These are phyloP conservation scores for Trichoderma pleuroti DNA, from an alignment of 2,329 filamentous ascomycete genomes.

Conservation along the genomic window DNA sequence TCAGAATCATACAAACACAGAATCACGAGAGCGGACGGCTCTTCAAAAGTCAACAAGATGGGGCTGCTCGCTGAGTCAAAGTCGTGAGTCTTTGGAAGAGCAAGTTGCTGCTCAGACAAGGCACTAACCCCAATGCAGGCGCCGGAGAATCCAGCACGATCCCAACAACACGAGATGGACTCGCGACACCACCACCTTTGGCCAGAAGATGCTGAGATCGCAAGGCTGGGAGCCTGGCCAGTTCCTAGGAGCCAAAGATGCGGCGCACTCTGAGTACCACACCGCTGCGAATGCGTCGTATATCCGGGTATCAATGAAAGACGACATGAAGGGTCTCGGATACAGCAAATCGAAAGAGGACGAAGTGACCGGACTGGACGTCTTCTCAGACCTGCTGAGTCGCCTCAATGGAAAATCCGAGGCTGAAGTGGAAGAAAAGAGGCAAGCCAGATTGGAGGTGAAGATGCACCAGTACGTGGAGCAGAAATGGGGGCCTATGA, in stretches of 20 bases:
- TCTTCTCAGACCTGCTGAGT: conserved; percentile 81
- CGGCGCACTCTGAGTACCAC: conserved; percentile 70
- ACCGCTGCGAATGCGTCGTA: conserved; percentile 79
- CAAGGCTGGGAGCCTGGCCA: conserved; percentile 90
- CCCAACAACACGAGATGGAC: conserved; percentile 96
- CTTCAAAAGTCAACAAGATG: conserved; percentile 25
- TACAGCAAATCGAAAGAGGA: conserved; percentile 73
- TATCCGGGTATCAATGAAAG: conserved; percentile 80
- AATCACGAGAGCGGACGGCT: neutral
- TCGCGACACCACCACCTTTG: conserved; percentile 75
- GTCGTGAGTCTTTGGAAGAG: conserved; percentile 27
- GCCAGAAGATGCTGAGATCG: conserved; percentile 80
- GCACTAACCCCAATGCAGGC: conserved; percentile 28
- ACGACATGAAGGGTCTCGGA: conserved; percentile 86
- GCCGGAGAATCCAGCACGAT: conserved; percentile 75
- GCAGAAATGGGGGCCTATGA: conserved; percentile 73
- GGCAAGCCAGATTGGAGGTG: conserved; percentile 63
- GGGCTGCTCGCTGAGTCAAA: conserved; percentile 37
- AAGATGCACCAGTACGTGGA: conserved; percentile 72
- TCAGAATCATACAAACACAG: neutral
- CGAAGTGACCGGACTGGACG: conserved; percentile 79
- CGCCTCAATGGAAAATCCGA: conserved; percentile 85
- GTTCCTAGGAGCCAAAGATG: conserved; percentile 73
- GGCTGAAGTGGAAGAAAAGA: conserved; percentile 66
- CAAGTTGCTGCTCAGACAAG: neutral